Evolutionary conservation across 306 rosid genomes (phyloP), one percentile per base, ranked within the genome.

Genomic region (Cucumis cinereus): DNA sequence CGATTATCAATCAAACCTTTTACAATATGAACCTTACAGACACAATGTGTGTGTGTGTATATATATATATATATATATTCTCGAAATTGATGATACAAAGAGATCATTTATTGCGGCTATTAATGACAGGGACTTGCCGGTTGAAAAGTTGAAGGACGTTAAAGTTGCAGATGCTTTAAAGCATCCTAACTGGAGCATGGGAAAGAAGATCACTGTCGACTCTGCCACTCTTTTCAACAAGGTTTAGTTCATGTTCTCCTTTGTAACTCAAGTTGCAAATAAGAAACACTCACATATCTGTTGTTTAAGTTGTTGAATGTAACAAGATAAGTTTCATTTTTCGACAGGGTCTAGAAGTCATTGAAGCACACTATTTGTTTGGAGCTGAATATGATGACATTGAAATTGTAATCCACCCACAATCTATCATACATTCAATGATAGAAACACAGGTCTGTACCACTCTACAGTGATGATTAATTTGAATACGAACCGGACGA

Each of bases 121-220:
- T 80, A 62, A 60, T 76, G 75, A 45, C 84, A 94, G 99, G 88
- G 99, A 94, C 85, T 92, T 62, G 93, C 97, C 99, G 2, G 99
- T 91, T 81, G 97, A 94, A 5, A 94, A 94, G 71, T 84, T 94
- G 75, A 92, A 92, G 87, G 99, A 92, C 22, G 99, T 92, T 77
- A 94, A 89, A 82, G 99, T 94, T 74, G 96, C 98, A 60, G 99
- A 94, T 84, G 97, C 99, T 47, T 85, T 94, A 83, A 94, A 94
- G 77, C 99, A 94, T 86, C 99, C 99, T 8, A 94, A 94, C 92
- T 94, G 99, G 99, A 92, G 72, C 82, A 94, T 94, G 99, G 99
- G 99, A 55, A 94, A 94, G 78, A 94, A 94, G 86, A 94, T 94
- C 52, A 94, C 99, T n/a, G 98, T 94, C 70, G 99, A 94, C 84